Percentiles rank a stretch among this genome's conserved stretches.
Conservation (phyloP, 2,329 filamentous ascomycete genomes). For the Cytospora schulzeri region DNA sequence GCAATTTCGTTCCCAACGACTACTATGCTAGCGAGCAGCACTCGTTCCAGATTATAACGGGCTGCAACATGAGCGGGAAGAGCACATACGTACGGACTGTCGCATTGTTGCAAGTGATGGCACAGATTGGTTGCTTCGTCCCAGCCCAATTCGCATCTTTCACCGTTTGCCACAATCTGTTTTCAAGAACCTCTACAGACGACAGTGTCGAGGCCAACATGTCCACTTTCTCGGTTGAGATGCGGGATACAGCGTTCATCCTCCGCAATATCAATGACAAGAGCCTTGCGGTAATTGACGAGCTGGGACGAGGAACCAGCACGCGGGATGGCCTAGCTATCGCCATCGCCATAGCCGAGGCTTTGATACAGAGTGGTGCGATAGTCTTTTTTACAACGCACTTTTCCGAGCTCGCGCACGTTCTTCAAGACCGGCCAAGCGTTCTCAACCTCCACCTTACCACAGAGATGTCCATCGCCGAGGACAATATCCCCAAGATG, state of each 20-base stretch:
- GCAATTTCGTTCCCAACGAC: slow-evolving; percentile 82
- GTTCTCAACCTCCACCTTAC: slow-evolving; percentile 82
- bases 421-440: slow-evolving; percentile 73
- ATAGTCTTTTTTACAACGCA: slow-evolving; percentile 94
- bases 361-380: slow-evolving; percentile 75
- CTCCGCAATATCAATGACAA: slow-evolving; percentile 76
- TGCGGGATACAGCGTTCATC: slow-evolving; percentile 95
- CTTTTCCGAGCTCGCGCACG: slow-evolving; percentile 78
- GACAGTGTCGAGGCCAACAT: slow-evolving; percentile 89
- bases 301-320: slow-evolving; percentile 88
- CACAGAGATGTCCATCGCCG: slow-evolving; percentile 60
- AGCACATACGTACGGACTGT: slow-evolving; percentile 90
- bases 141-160: slow-evolving; percentile 84
- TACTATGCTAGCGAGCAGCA: slow-evolving; percentile 80
- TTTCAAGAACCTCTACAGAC: slow-evolving; percentile 83
- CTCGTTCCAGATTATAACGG: slow-evolving; percentile 90
- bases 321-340: slow-evolving; percentile 87
- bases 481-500: slow-evolving; percentile 61
- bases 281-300: slow-evolving; percentile 85
- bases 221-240: slow-evolving; percentile 91
- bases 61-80: slow-evolving; percentile 98
- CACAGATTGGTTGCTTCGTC: slow-evolving; percentile 88
- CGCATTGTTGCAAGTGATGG: slow-evolving; percentile 87
- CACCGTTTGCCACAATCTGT: slow-evolving; percentile 78
- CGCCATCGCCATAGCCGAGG: slow-evolving; percentile 86